A percentile compares a stretch with the other conserved stretches of the same genome.
phyloP scores from a whole-genome alignment of 2,329 filamentous ascomycete genomes.

The Magnaporthiopsis poae region DNA sequence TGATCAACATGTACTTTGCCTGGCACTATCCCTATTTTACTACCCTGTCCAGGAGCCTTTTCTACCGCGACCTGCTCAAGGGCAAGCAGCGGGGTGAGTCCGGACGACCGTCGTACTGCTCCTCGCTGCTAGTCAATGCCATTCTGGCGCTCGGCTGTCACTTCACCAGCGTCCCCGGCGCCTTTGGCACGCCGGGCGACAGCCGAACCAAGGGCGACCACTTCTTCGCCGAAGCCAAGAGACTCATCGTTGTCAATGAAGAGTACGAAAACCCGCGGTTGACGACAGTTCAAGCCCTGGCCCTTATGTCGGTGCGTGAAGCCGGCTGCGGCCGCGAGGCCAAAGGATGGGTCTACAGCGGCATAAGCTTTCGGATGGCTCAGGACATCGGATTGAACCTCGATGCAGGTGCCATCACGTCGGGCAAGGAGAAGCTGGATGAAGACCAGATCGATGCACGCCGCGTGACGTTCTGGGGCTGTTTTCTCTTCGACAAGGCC shows the following conservation, averaged over 20 bases:
- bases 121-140: constrained; percentile 79
- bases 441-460: constrained; percentile 83
- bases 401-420: constrained; percentile 56
- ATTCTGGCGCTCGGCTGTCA: constrained; percentile 90
- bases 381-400: constrained; percentile 87
- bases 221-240: constrained; percentile 89
- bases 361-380: constrained; percentile 97
- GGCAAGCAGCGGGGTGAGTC: constrained; percentile 49
- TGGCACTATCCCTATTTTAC: constrained; percentile 98
- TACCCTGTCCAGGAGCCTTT: constrained; percentile 73
- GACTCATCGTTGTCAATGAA: constrained; percentile 79
- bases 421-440: constrained; percentile 46
- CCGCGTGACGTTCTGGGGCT: constrained; percentile 92
- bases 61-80: constrained; percentile 72
- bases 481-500: constrained; percentile 96
- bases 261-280: constrained; percentile 83
- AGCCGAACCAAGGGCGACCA: constrained; percentile 84
- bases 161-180: constrained; percentile 69
- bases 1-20: constrained; percentile 95
- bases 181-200: constrained; percentile 61
- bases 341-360: constrained; percentile 96
- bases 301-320: constrained; percentile 91
- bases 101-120: constrained; percentile 66
- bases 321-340: constrained; percentile 88
- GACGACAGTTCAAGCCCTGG: constrained; percentile 84